Base-by-base conservation (phyloP, 2,329 filamentous ascomycete species). In the Epichloe coenophiala region DNA sequence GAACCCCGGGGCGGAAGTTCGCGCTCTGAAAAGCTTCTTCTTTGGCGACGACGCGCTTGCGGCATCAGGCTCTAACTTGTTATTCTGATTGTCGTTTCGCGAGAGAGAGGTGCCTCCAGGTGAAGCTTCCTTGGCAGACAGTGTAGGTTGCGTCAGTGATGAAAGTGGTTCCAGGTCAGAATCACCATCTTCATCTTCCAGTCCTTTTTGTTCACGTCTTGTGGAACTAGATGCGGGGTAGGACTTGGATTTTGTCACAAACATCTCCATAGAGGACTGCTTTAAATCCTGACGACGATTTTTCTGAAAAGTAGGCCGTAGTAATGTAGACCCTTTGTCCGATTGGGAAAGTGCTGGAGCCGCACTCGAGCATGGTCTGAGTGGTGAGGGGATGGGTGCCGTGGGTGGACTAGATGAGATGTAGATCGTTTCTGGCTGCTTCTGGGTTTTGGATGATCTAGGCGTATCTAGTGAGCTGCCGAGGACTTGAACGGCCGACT, bases 371-470 rank as follows among this genome's bases (percentile, higher is more conserved):
- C 49, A 52, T 53, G 57, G 52, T 31, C 40, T 27, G 38, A 27
- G 43, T 53, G 60, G 52, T 42, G 63, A 54, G 53, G 54, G 53
- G 58, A 54, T 50, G 21, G 54, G 47, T 42, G 47, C 51, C 61
- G 60, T 56, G 48, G 72, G 71, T 2, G 49, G 51, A 54, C 71
- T 73, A 61, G 71, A 74, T 56, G 67, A 62, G 60, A 74, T 67
- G 55, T 68, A 46, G 62, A 75, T 72, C 54, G 70, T 56, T 58
- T 73, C 64, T 59, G 59, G 56, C 51, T 51, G 51, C 52, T 48
- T 51, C 47, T 50, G 49, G 35, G 50, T 39, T 51, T 45, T 58
- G 57, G 53, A 57, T 53, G 58, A 65, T 59, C 70, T 73, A 65
- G 68, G 67, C 55, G 60, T 58, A 51, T 56, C 54, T 59, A 67